A percentile compares a stretch with the other conserved stretches of the same genome.
Evolutionary conservation across 2,329 filamentous ascomycete genomes (phyloP).

Genomic region (Colletotrichum acutatum): DNA sequence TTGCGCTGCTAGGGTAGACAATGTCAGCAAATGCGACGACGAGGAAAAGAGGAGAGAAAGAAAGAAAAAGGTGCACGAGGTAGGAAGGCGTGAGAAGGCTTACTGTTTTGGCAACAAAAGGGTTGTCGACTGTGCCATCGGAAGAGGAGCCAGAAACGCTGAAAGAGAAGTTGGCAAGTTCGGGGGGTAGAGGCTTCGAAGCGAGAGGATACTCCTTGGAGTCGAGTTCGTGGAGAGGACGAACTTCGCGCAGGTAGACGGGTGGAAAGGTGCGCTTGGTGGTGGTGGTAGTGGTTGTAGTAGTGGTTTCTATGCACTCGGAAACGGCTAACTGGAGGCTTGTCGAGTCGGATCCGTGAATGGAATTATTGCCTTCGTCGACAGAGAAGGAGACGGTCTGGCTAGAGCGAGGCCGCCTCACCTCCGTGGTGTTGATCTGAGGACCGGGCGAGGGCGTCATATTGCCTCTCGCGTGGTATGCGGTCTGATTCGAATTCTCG

Average conservation of each 20-base stretch:
- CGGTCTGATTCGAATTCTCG: not conserved
- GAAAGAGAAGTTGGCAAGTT: conserved; percentile 82
- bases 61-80: not conserved
- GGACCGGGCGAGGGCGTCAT: conserved; percentile 52
- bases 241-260: conserved; percentile 80
- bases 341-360: conserved; percentile 44
- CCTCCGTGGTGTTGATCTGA: conserved; percentile 36
- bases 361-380: conserved; percentile 48
- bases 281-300: conserved; percentile 90
- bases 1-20: conserved; percentile 17
- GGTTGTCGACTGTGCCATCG: conserved; percentile 14
- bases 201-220: conserved; percentile 92
- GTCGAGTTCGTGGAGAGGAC: conserved; percentile 78
- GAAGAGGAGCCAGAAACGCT: conserved; percentile 65
- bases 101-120: conserved; percentile 29
- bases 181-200: conserved; percentile 81
- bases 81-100: not conserved
- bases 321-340: conserved; percentile 68
- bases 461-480: conserved; percentile 34
- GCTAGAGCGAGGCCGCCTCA: conserved; percentile 48
- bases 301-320: conserved; percentile 75
- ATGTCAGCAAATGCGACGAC: conserved; percentile 6
- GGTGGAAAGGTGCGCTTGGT: conserved; percentile 88
- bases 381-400: conserved; percentile 61
- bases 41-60: not conserved